phyloP scores from a whole-genome alignment of 1,284 basidiomycete genomes.

The Lentinula novae-zelandiae region DNA sequence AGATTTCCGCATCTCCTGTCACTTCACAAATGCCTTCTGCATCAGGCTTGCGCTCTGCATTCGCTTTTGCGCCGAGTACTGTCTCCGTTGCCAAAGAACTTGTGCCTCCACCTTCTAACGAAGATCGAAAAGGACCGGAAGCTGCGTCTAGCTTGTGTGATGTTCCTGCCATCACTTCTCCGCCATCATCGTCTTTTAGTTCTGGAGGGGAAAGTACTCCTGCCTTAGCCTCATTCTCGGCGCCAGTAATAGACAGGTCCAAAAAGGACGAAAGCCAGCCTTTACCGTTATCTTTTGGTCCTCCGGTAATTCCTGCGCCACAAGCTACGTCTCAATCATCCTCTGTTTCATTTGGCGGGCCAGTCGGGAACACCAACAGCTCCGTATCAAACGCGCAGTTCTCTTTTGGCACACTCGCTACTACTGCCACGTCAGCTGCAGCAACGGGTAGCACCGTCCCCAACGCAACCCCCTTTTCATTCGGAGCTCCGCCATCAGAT shows the following conservation, averaged over 20 bases:
- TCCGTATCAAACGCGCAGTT: neutral
- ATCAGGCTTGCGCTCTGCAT: neutral
- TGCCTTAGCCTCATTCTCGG: neutral
- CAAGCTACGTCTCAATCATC: neutral
- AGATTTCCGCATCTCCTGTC: constrained; percentile 7
- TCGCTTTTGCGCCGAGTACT: constrained; percentile 6
- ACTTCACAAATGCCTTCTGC: constrained; percentile 1
- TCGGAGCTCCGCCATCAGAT: constrained; percentile 12
- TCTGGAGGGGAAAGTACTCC: neutral
- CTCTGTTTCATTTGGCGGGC: constrained; percentile 9
- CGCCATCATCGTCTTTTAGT: constrained; percentile 3
- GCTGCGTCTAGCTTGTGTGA: neutral
- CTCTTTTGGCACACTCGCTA: constrained; percentile 10
- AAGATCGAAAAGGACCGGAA: neutral
- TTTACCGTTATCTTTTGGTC: neutral
- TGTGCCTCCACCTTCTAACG: neutral
- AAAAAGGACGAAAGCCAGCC: neutral
- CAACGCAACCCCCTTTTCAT: constrained; percentile 8
- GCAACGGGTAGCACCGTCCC: constrained; percentile 1
- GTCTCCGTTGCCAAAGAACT: neutral
- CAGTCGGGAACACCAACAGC: neutral
- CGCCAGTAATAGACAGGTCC: neutral
- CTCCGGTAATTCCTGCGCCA: neutral
- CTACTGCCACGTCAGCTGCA: neutral
- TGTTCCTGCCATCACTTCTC: constrained; percentile 15